Evolutionary conservation across 345 rosid species (phyloP).

Genomic region (Iberis pinnata): DNA sequence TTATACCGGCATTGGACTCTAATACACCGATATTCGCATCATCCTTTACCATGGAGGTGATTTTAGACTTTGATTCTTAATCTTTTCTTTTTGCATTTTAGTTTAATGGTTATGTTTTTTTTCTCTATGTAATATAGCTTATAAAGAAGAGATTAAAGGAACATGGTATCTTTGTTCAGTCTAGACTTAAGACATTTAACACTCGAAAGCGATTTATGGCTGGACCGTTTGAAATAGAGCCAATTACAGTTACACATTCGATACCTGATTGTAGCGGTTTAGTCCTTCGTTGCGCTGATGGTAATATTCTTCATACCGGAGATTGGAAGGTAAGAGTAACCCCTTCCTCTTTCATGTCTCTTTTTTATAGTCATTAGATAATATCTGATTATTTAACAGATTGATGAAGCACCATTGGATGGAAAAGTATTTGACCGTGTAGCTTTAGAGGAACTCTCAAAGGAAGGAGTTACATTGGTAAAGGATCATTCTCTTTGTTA

Average conservation of each 20-base stretch:
- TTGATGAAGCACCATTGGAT: conserved; percentile 93
- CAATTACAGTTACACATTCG: conserved; percentile 89
- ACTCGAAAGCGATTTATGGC: conserved; percentile 68
- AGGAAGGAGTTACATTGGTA: conserved; percentile 98
- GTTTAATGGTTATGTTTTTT: conserved; percentile 8
- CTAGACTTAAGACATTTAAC: conserved; percentile 73
- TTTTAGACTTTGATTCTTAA: conserved; percentile 1
- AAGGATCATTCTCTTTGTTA: too few relatives aligned
- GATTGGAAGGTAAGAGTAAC: conserved; percentile 84
- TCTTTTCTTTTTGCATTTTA: neutral
- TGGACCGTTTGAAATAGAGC: conserved; percentile 98
- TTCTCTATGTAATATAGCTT: conserved; percentile 53
- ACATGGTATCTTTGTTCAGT: conserved; percentile 81
- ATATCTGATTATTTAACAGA: conserved; percentile 44
- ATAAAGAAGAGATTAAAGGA: conserved; percentile 93
- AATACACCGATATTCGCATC: conserved; percentile 84
- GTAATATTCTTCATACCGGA: conserved; percentile 95
- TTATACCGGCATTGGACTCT: conserved; percentile 83
- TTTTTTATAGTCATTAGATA: conserved; percentile 16
- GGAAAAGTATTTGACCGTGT: conserved; percentile 81
- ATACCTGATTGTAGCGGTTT: conserved; percentile 98
- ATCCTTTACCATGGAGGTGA: conserved; percentile 98
- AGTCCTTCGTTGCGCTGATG: conserved; percentile 94
- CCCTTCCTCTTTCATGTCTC: neutral
- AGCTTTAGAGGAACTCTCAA: conserved; percentile 80